A percentile compares a stretch with the other conserved stretches of the same genome.
These are phyloP conservation scores for Epithemia pelagica DNA, from an alignment of 108 stramenopile species.

Conservation along the genomic window DNA sequence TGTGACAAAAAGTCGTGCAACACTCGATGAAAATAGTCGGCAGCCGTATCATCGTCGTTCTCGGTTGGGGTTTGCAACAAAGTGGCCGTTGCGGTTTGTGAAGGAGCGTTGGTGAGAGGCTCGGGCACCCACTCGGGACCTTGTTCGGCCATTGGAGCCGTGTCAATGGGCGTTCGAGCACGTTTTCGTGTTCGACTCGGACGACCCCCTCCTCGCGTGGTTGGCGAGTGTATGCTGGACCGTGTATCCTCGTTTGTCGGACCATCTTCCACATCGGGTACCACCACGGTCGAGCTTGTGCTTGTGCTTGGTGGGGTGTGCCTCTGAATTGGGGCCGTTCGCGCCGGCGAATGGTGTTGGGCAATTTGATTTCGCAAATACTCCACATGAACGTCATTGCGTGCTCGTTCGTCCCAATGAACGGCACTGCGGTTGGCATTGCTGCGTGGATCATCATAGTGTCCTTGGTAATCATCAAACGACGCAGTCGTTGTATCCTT, in stretches of 20 bases:
- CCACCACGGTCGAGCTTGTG: not conserved
- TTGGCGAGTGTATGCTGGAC: not conserved
- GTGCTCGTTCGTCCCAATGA: not conserved
- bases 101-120: not conserved
- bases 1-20: slow-evolving; percentile 31
- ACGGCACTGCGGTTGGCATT: too few relatives aligned
- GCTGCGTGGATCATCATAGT: too few relatives aligned
- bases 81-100: not conserved
- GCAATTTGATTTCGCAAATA: not conserved
- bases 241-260: not conserved
- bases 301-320: not conserved
- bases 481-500: too few relatives aligned
- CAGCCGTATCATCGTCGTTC: slow-evolving; percentile 6
- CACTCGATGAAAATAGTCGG: slow-evolving; percentile 33
- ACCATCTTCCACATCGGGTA: not conserved
- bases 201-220: not conserved
- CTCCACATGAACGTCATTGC: not conserved
- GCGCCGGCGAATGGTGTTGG: not conserved
- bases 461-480: too few relatives aligned
- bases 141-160: not conserved
- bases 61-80: too few relatives aligned
- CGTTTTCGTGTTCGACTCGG: not conserved
- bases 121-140: not conserved
- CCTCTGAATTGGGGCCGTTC: too few relatives aligned
- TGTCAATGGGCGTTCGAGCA: not conserved